Conservation (phyloP, 306 rosid genomes). For the Geum urbanum region DNA sequence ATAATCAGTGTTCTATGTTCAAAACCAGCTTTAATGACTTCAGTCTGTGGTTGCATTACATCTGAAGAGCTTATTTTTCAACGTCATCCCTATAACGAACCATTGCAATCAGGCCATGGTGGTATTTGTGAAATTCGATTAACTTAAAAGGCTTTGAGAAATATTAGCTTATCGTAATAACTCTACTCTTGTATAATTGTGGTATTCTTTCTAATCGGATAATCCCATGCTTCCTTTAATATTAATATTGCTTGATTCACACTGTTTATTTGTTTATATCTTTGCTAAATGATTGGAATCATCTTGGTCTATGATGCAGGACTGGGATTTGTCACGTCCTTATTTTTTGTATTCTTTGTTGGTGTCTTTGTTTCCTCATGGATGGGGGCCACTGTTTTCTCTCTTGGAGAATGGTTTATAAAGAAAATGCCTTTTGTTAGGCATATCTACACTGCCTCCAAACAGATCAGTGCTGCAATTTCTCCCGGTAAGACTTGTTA, state of each 20-base stretch:
- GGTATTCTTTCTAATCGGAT: background rate
- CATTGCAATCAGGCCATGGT: background rate
- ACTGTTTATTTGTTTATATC: background rate
- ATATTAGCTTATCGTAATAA: background rate
- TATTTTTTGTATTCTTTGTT: slow-evolving; percentile 74
- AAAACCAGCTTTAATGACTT: background rate
- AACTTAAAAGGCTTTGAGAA: background rate
- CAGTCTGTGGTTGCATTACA: slow-evolving; percentile 1
- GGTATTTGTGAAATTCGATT: background rate
- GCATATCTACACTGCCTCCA: slow-evolving; percentile 87
- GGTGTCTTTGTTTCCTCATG: slow-evolving; percentile 88
- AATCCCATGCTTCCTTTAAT: background rate
- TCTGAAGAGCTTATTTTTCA: background rate
- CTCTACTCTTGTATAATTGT: background rate
- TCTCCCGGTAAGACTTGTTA: slow-evolving; percentile 62
- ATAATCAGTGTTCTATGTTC: background rate
- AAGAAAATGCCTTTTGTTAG: slow-evolving; percentile 88
- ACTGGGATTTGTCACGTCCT: slow-evolving; percentile 78
- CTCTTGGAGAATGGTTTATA: slow-evolving; percentile 87
- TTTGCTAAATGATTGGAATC: background rate
- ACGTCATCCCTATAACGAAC: background rate
- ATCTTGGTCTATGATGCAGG: slow-evolving; percentile 59
- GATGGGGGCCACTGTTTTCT: slow-evolving; percentile 84
- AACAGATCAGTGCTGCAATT: slow-evolving; percentile 85
- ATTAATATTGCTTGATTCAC: background rate